Base-by-base conservation (phyloP, 2,329 filamentous ascomycete species). In the Fusarium sp. region DNA sequence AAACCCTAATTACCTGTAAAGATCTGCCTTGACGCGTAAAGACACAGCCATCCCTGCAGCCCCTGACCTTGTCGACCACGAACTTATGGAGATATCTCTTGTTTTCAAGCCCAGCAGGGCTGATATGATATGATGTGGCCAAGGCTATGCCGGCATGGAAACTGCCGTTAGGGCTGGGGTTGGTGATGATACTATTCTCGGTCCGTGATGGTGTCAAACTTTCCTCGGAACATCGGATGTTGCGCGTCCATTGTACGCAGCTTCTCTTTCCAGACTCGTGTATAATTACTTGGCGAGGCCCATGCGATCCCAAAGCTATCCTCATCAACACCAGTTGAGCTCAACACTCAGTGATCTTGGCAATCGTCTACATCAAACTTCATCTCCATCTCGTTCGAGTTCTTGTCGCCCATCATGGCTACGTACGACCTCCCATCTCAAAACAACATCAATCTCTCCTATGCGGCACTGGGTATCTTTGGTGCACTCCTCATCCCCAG, bases 401-500 rank as follows among this genome's bases (percentile, higher is more conserved):
- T 34, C 18, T 37, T 36, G 15, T 50, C 13, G 23, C n/a, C 48
- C 27, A 10, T 7, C 34, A 51, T 51, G 48, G 18, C 48, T 15
- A 39, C 48, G 36, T 37, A 28, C 34, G 36, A 51, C 9, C 48
- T 39, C 48, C 48, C 34, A 2, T 51, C 48, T 5, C 23, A 6
- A 13, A 51, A 51, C 8, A 51, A 9, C 48, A 18, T 51, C 6
- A 51, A 51, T 27, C 48, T 51, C 0, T 18, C 48, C 18, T 51
- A 51, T 12, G 48, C 48, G 5, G 48, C 48, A 27, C 11, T 51
- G 15, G 48, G 48, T 9, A 51, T 51, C 37, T 51, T 51, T 18
- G 34, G 46, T 15, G 12, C 18, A 7, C 16, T 59, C 11, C 30
- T 59, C 4, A 23, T 53, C 6, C 47, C 60, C 10, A 37, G 30